Conservation (phyloP, 2,329 filamentous ascomycete species). For the Hymenoscyphus occultus region DNA sequence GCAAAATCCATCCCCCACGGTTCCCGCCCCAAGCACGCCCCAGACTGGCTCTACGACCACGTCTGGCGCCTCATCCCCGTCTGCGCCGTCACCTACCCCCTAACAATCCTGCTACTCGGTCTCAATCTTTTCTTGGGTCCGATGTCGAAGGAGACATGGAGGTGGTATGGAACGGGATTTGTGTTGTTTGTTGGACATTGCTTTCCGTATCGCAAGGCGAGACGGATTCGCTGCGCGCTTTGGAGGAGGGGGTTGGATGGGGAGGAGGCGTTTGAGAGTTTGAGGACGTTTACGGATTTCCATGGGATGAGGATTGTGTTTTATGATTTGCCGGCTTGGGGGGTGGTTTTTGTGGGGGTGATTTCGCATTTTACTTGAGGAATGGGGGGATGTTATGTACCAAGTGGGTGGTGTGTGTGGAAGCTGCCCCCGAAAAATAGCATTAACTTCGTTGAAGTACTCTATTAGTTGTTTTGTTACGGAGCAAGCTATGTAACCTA, state of each 20-base stretch:
- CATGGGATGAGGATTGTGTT: conserved; percentile 1
- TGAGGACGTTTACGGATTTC: conserved; percentile 1
- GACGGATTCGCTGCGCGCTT: not conserved
- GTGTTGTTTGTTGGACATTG: not conserved
- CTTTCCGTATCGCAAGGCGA: not conserved
- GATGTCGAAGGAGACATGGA: not conserved
- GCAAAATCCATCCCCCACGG: not conserved
- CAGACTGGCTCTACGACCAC: conserved; percentile 3
- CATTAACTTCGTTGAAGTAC: too few species aligned
- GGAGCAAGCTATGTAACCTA: too few species aligned
- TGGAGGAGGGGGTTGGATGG: not conserved
- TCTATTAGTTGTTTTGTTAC: too few species aligned
- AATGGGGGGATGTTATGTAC: conserved; percentile 11
- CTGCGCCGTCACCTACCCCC: not conserved
- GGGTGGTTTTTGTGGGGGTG: not conserved
- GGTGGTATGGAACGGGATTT: not conserved
- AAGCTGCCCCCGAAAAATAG: not conserved
- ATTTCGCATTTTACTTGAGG: conserved; percentile 15
- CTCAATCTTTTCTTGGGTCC: not conserved
- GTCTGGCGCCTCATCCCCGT: not conserved
- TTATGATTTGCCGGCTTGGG: conserved; percentile 6
- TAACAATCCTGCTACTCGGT: not conserved
- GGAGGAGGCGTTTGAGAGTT: not conserved
- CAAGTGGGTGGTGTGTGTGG: conserved; percentile 2
- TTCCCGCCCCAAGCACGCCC: not conserved